Evolutionary conservation across 352 stramenopile genomes (phyloP).

Genomic region (Phytophthora meadii): DNA sequence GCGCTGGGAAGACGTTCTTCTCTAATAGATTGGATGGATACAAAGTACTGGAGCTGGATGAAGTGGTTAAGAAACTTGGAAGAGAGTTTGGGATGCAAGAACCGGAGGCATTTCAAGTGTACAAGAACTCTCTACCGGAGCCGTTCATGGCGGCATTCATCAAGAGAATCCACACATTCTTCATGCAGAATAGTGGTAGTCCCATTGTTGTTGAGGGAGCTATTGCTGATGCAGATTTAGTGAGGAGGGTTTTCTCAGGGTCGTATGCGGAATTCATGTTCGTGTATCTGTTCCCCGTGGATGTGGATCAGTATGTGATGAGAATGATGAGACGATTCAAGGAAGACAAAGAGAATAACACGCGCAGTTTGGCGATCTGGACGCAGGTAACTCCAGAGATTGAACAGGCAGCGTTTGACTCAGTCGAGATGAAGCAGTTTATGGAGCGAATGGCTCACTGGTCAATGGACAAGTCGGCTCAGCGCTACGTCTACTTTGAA

Average conservation of each 20-base stretch:
- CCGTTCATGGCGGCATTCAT: conserved; percentile 12
- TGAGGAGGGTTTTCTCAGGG: conserved; percentile 18
- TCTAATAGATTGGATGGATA: conserved; percentile 7
- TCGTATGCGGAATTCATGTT: conserved; percentile 17
- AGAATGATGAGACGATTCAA: conserved; percentile 24
- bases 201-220: conserved; percentile 16
- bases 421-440: conserved; percentile 12
- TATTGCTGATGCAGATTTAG: conserved; percentile 19
- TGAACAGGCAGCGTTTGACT: conserved; percentile 6
- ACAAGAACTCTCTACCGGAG: conserved; percentile 19
- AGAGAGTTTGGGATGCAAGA: conserved; percentile 10
- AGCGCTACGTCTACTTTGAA: conserved; percentile 18
- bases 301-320: conserved; percentile 10
- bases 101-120: conserved; percentile 5
- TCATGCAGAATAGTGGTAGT: not conserved
- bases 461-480: conserved; percentile 13
- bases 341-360: conserved; percentile 14
- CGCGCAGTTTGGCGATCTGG: conserved; percentile 13
- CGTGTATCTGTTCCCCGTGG: conserved; percentile 22
- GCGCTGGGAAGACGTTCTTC: conserved; percentile 20
- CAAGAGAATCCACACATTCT: conserved; percentile 12
- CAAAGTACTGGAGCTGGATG: conserved; percentile 20
- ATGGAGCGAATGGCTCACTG: conserved; percentile 15
- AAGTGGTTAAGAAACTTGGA: conserved; percentile 2
- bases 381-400: conserved; percentile 15